Conservation (phyloP, 139 green algal genomes). For the Ulvella scutata region DNA sequence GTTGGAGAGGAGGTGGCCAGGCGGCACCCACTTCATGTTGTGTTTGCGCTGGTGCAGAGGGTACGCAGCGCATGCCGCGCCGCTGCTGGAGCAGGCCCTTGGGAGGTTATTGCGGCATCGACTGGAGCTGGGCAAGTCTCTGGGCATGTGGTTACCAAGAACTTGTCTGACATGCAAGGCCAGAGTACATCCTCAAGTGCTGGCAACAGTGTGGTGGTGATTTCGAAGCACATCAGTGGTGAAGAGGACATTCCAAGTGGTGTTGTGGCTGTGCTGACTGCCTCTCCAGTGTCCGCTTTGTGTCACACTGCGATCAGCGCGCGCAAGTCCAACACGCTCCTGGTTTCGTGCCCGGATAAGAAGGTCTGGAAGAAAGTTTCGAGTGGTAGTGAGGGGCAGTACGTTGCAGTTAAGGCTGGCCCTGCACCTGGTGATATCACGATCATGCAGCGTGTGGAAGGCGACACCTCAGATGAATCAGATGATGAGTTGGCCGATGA, state of each 20-base stretch:
- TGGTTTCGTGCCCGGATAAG: slow-evolving; percentile 62
- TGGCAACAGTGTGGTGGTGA: slow-evolving; percentile 25
- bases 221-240: slow-evolving; percentile 47
- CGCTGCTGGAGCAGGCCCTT: slow-evolving; percentile 41
- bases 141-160: slow-evolving; percentile 10
- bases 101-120: slow-evolving; percentile 38
- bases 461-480: slow-evolving; percentile 7
- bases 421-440: slow-evolving; percentile 1
- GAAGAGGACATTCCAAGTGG: slow-evolving; percentile 80
- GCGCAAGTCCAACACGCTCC: slow-evolving; percentile 43
- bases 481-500: background rate
- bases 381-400: background rate
- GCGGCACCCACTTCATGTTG: slow-evolving; percentile 49
- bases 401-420: background rate
- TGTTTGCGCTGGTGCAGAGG: slow-evolving; percentile 33
- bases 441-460: background rate
- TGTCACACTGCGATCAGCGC: slow-evolving; percentile 80
- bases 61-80: slow-evolving; percentile 41
- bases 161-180: slow-evolving; percentile 47
- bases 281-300: slow-evolving; percentile 58
- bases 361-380: slow-evolving; percentile 22
- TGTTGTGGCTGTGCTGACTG: slow-evolving; percentile 55
- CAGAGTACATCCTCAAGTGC: slow-evolving; percentile 12
- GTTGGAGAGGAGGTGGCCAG: slow-evolving; percentile 82
- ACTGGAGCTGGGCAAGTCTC: background rate